Base-by-base conservation (phyloP, 2,329 filamentous ascomycete genomes). In the Scedosporium boydii region DNA sequence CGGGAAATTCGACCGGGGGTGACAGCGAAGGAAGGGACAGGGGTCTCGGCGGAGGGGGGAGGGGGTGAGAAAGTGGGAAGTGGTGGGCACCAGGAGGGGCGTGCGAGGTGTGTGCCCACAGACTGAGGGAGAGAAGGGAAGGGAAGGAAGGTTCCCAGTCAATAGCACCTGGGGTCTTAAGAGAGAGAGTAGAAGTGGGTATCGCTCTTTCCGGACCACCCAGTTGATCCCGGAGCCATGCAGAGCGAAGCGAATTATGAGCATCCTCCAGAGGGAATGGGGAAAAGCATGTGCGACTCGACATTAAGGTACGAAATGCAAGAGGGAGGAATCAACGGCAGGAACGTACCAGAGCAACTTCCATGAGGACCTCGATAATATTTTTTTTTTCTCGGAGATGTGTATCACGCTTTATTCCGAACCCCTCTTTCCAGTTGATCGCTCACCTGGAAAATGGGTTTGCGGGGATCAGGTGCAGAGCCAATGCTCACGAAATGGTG, bases 91-190 rank as follows among this genome's bases (percentile, higher is more conserved):
- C 14, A 29, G 34, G 6, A 55, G 14, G 48, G 16, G 14, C 26
- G 53, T 16, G 44, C 26, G 16, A 53, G 34, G 18, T 29, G 48
- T n/a, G 34, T 27, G 38, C 10, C 4, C 29, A 16, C 34, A n/a
- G 60, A 46, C 10, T 23, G 48, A 48, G 23, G 46, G 59, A 16
- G 27, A 41, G 58, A 21, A 58, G 27, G 34, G 58, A 21, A 58
- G 27, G 34, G n/a, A 46, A 59, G 16, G 53, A 46, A 26, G 12
- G 29, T 12, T 29, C 60, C 60, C 21, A 23, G 46, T 42, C 48
- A 61, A 61, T 61, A 61, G 59, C 59, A 61, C 46, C n/a, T 26
- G 59, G 21, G 44, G 26, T 34, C n/a, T 61, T 55, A 61, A 55
- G 46, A 41, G 16, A 41, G 16, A 16, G 41, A 26, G 21, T 4